These are phyloP conservation scores for Chytridium lagenaria DNA, from an alignment of 371 early-diverging fungal genomes.

Conservation along the genomic window DNA sequence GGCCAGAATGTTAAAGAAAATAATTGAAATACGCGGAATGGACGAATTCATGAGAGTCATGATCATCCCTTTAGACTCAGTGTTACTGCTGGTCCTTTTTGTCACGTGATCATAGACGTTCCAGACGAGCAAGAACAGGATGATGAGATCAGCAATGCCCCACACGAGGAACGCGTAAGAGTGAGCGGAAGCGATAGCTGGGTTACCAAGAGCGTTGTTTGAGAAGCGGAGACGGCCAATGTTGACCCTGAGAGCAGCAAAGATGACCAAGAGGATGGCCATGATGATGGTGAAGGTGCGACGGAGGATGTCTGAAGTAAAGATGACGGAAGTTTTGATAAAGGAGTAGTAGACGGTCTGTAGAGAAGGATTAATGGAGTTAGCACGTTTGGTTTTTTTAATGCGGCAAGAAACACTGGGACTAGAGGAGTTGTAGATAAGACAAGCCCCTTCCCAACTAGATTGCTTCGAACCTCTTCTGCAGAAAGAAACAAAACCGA, in stretches of 20 bases:
- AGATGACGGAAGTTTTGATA: conserved; percentile 16
- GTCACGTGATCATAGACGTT: conserved; percentile 12
- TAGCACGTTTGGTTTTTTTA: no score
- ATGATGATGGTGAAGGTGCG: conserved; percentile 17
- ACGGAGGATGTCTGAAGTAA: background rate
- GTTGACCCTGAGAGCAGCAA: conserved; percentile 27
- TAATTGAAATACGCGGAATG: conserved; percentile 31
- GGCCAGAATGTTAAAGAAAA: conserved; percentile 32
- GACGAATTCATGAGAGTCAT: conserved; percentile 34
- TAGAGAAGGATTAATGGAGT: no score
- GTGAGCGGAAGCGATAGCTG: conserved; percentile 31
- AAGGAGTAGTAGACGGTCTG: conserved; percentile 26
- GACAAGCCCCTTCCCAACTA: no score
- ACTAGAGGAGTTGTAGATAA: no score
- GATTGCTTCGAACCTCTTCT: no score
- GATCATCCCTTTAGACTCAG: conserved; percentile 7
- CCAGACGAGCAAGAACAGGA: conserved; percentile 27
- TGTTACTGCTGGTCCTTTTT: background rate
- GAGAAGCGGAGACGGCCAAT: conserved; percentile 34
- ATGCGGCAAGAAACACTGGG: no score
- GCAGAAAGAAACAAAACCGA: conserved; percentile 1
- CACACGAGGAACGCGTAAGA: conserved; percentile 37
- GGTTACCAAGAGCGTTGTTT: conserved; percentile 24
- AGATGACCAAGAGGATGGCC: conserved; percentile 17
- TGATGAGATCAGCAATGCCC: conserved; percentile 41